A percentile compares a stretch with the other conserved stretches of the same genome.
phyloP scores from a whole-genome alignment of 2,329 filamentous ascomycete genomes.

The Cryphonectria radicalis region DNA sequence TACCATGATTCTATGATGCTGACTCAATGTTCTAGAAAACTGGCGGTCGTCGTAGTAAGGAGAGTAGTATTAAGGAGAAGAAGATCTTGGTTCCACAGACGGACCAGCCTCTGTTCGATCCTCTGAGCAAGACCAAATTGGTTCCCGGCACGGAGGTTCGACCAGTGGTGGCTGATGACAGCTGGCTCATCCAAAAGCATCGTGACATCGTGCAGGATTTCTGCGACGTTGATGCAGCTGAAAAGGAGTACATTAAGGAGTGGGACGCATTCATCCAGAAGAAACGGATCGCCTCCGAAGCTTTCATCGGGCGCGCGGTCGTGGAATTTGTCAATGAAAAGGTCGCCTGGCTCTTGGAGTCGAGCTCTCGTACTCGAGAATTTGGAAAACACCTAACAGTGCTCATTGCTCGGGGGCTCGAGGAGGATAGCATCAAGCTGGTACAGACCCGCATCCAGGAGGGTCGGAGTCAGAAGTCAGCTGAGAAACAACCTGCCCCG shows the following conservation, averaged over 20 bases:
- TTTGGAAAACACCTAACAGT: constrained; percentile 59
- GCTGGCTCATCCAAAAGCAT: constrained; percentile 64
- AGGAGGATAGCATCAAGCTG: constrained; percentile 48
- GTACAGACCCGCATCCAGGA: constrained; percentile 50
- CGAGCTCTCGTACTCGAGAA: constrained; percentile 53
- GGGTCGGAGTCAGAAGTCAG: constrained; percentile 41
- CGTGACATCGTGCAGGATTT: constrained; percentile 62
- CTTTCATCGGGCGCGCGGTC: constrained; percentile 57
- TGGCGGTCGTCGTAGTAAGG: constrained; percentile 20
- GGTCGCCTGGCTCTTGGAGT: constrained; percentile 55
- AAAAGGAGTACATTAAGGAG: constrained; percentile 62
- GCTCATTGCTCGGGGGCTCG: constrained; percentile 54
- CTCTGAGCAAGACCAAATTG: constrained; percentile 58
- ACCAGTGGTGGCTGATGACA: constrained; percentile 49
- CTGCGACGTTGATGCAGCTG: constrained; percentile 55
- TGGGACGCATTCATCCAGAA: constrained; percentile 61
- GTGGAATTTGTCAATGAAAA: constrained; percentile 56
- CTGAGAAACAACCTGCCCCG: constrained; percentile 34
- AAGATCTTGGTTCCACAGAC: constrained; percentile 53
- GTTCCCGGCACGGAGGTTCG: constrained; percentile 54
- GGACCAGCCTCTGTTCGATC: constrained; percentile 59
- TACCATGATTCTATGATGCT: neutral
- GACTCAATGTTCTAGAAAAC: constrained; percentile 16
- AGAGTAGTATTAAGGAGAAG: constrained; percentile 30
- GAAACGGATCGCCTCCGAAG: constrained; percentile 55